Evolutionary conservation across 2,329 filamentous ascomycete species (phyloP).

Genomic region (Parascedosporium putredinis): DNA sequence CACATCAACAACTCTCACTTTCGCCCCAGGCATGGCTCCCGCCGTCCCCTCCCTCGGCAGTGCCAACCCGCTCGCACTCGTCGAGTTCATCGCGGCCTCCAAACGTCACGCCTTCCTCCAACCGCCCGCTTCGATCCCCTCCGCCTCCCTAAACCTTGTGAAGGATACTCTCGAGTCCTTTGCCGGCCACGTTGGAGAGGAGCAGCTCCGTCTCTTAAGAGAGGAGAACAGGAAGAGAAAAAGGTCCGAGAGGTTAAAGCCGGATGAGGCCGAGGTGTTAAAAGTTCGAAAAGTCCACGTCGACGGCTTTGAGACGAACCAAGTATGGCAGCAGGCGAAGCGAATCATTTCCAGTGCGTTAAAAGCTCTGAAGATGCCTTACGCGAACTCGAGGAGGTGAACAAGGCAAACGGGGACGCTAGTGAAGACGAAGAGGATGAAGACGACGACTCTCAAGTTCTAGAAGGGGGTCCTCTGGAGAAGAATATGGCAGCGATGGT

Average conservation of each 20-base stretch:
- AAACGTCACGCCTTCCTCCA: slow-evolving; percentile 69
- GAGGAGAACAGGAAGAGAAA: slow-evolving; percentile 68
- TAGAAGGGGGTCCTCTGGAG: slow-evolving; percentile 22
- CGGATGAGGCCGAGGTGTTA: slow-evolving; percentile 37
- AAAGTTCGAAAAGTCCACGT: slow-evolving; percentile 76
- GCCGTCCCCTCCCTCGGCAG: slow-evolving; percentile 22
- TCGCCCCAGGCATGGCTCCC: slow-evolving; percentile 32
- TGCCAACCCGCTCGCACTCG: slow-evolving; percentile 36
- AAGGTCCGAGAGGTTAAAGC: slow-evolving; percentile 33
- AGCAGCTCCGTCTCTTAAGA: slow-evolving; percentile 59
- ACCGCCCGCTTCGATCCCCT: slow-evolving; percentile 55
- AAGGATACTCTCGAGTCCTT: slow-evolving; percentile 73
- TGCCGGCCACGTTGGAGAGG: slow-evolving; percentile 61
- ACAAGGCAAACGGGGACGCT: slow-evolving; percentile 21
- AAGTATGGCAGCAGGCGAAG: slow-evolving; percentile 90
- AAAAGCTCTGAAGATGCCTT: slow-evolving; percentile 36
- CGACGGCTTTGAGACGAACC: slow-evolving; percentile 75
- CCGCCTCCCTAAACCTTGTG: slow-evolving; percentile 61
- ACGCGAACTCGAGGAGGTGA: slow-evolving; percentile 35
- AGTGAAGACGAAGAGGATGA: slow-evolving; percentile 22
- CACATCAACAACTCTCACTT: slow-evolving; percentile 53
- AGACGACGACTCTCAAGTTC: too few relatives aligned
- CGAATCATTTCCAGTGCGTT: slow-evolving; percentile 57
- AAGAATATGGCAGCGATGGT: slow-evolving; percentile 24
- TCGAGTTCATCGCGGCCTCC: slow-evolving; percentile 45